A percentile compares a stretch with the other conserved stretches of the same genome.
These are phyloP conservation scores for Penicillium paradoxum DNA, from an alignment of 495 filamentous ascomycete genomes.

Conservation along the genomic window DNA sequence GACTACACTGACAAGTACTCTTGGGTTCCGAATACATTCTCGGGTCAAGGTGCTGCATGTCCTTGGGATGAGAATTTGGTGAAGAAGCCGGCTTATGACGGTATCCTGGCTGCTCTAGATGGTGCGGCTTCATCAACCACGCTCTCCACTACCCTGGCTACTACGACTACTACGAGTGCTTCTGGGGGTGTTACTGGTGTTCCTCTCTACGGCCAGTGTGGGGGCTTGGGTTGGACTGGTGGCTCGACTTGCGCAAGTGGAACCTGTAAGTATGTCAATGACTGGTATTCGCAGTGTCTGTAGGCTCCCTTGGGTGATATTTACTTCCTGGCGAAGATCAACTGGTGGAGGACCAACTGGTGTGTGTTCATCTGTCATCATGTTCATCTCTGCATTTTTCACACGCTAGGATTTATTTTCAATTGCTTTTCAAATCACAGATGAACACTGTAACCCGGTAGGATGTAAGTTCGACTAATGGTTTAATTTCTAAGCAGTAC, in stretches of 20 bases:
- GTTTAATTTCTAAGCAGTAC: no score
- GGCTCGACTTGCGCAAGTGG: constrained; percentile 39
- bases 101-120: constrained; percentile 30
- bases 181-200: constrained; percentile 24
- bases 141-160: constrained; percentile 18
- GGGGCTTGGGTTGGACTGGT: constrained; percentile 45
- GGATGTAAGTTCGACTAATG: no score
- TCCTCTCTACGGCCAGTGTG: constrained; percentile 48
- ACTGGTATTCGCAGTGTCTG: constrained; percentile 50
- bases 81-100: constrained; percentile 55
- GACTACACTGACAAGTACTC: constrained; percentile 57
- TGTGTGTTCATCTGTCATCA: no score
- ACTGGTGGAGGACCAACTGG: no score
- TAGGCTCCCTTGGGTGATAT: neutral
- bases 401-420: no score
- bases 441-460: no score
- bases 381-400: no score
- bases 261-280: constrained; percentile 43
- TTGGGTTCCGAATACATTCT: constrained; percentile 55
- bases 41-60: constrained; percentile 45
- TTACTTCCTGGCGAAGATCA: no score
- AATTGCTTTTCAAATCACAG: no score
- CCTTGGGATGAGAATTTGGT: constrained; percentile 51
- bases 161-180: constrained; percentile 26
- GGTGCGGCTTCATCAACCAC: constrained; percentile 15